Base-by-base conservation (phyloP, 768 basidiomycete genomes). In the Pholiota microspora region DNA sequence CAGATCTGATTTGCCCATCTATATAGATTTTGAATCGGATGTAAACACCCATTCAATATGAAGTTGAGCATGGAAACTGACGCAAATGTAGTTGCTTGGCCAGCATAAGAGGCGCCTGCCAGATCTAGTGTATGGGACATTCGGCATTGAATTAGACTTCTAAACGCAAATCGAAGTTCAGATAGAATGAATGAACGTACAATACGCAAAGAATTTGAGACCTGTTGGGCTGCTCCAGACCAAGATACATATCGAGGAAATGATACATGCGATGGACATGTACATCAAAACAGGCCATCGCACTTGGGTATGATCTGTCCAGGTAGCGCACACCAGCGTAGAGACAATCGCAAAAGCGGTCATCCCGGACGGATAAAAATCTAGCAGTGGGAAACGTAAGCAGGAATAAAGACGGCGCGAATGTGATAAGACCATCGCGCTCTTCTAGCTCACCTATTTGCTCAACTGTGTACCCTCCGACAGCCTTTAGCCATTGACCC, bases 1-100 rank as follows among this genome's bases (percentile, higher is more conserved):
- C 84, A 85, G 48, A 88, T 79, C 63, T 88, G 84, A 66, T 91
- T 91, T n/a, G 88, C 86, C 89, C 89, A 89, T 12, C 83, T 84
- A 59, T 10, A 16, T 55, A 51, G 7, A 16, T 21, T 42, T 18
- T 21, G 44, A 25, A 23, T 48, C 16, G 13, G n/a, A 23, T 31
- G 35, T 50, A 6, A 31, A 12, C 12, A 31, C 29, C 7, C 6
- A 31, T 31, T 31, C 7, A 31, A 31, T 31, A 12, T 31, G 29
- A 31, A 31, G 29, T 6, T n/a, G 12, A 31, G 12, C 12, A 31
- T 18, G 13, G 49, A 31, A 16, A 73, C 81, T 50, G 58, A 85
- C 79, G 85, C 84, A 62, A 90, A 89, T 23, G 87, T 91, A 15
- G 81, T 83, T 5, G 87, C 89, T 64, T 90, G 89, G 8, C 88